Evolutionary conservation across 2,329 filamentous ascomycete species (phyloP), one percentile per base, ranked within the genome.

Genomic region (Venturia aucupariae): DNA sequence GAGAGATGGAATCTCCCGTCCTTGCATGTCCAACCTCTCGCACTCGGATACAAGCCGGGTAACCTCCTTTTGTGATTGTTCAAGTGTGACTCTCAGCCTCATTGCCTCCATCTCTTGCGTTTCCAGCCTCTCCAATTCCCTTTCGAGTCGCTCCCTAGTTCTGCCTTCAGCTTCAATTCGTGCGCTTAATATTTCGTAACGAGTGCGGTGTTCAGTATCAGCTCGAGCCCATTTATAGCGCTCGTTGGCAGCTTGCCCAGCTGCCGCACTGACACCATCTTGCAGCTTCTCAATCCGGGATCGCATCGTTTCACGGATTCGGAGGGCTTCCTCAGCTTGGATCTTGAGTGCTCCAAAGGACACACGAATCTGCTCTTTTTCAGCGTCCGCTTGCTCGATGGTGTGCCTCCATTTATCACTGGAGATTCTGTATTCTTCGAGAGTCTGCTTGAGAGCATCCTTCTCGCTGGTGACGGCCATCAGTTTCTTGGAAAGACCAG

Each of bases 251-350:
- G 97, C 86, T 67, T 96, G 88, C 59, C 86, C 85, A 63, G 90
- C 87, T 60, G 91, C 90, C 64, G 81, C 81, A 39, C 86, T 84
- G 88, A 97, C 93, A 69, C 97, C 91, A 67, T 91, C 85, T 75
- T 97, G 92, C 46, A 99, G 80, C 66, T 86, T 86, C 69, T 93
- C 85, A 71, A 97, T 89, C 75, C 94, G 96, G 73, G 81, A 81
- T 68, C 91, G 88, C 84, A 95, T 92, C 66, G 83, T 86, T 73
- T 96, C 90, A 65, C 92, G 88, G 66, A 95, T 84, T 67, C 88
- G 86, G 71, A 92, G 86, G 71, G 91, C 93, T 77, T 96, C 92
- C 71, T 94, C 87, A 51, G 94, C 84, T 72, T 96, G 92, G 57
- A 84, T 84, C 67, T 87, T 86, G 64, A 96, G 81, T 27, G 86